A percentile compares a stretch with the other conserved stretches of the same genome.
These are phyloP conservation scores for Adansonia madagascariensis DNA, from an alignment of 441 rosid species.

Conservation along the genomic window DNA sequence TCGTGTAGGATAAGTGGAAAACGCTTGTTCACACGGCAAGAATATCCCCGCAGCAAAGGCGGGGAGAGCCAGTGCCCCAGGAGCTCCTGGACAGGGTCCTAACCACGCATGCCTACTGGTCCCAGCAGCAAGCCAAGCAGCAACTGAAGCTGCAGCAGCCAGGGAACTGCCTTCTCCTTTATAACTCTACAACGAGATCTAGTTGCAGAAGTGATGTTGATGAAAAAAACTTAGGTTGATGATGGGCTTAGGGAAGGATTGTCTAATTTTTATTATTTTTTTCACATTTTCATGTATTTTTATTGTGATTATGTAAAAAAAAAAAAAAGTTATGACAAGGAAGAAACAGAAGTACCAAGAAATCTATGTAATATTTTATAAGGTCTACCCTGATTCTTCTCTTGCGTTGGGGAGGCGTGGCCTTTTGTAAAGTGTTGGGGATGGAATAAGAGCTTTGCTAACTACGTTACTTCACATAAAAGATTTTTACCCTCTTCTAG, in stretches of 20 bases:
- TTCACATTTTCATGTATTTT: conserved; percentile 28
- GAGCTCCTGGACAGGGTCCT: conserved; percentile 90
- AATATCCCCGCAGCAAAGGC: conserved; percentile 95
- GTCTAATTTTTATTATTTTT: not conserved
- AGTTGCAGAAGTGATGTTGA: conserved; percentile 13
- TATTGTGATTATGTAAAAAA: conserved; percentile 35
- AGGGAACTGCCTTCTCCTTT: conserved; percentile 46
- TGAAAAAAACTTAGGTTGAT: conserved; percentile 2
- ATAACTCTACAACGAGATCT: not conserved
- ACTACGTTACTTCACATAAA: conserved; percentile 20
- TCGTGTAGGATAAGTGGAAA: conserved; percentile 90
- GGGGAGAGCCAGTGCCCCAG: conserved; percentile 99
- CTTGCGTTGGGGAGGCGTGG: conserved; percentile 33
- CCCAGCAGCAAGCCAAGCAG: conserved; percentile 75
- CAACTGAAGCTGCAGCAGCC: conserved; percentile 51
- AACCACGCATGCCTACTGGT: conserved; percentile 87
- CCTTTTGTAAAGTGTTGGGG: conserved; percentile 46
- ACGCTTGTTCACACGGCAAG: conserved; percentile 95
- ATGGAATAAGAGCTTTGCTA: conserved; percentile 45
- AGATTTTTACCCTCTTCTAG: not conserved
- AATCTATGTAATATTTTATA: conserved; percentile 32
- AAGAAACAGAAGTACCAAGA: conserved; percentile 25
- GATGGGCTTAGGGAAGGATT: conserved; percentile 17
- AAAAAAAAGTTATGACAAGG: conserved; percentile 22
- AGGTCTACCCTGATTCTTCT: conserved; percentile 32